Evolutionary conservation across 129 eudicot species (phyloP).

Genomic region (Pittosporum tobira): DNA sequence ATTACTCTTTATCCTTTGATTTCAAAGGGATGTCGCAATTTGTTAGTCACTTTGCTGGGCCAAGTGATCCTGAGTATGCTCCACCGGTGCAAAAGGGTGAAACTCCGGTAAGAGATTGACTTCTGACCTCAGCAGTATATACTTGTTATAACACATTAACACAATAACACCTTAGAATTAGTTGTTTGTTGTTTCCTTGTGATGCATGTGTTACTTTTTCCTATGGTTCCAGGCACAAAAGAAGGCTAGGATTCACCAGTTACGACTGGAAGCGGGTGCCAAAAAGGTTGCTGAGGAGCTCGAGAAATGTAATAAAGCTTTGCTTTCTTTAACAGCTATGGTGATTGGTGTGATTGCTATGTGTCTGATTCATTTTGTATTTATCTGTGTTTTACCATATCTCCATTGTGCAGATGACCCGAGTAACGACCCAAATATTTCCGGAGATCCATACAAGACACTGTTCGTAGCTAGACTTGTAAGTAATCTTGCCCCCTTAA

Average conservation of each 20-base stretch:
- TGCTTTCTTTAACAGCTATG: background rate
- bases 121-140: background rate
- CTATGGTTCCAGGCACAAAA: conserved; percentile 45
- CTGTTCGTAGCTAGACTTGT: conserved; percentile 90
- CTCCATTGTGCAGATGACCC: conserved; percentile 72
- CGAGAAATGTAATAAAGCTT: conserved; percentile 55
- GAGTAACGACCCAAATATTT: conserved; percentile 62
- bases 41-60: conserved; percentile 70
- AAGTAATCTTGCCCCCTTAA: conserved; percentile 22
- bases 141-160: background rate
- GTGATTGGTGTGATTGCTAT: background rate
- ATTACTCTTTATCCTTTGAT: conserved; percentile 2
- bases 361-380: background rate
- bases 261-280: conserved; percentile 88
- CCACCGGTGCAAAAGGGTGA: conserved; percentile 74
- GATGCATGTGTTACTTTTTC: background rate
- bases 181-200: background rate
- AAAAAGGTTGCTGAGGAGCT: conserved; percentile 92
- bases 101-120: conserved; percentile 66
- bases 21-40: conserved; percentile 70
- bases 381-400: background rate
- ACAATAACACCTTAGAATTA: background rate
- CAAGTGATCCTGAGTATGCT: conserved; percentile 78
- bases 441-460: conserved; percentile 98
- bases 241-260: conserved; percentile 73